phyloP scores from a whole-genome alignment of 306 rosid species.

The Dryas alaskensis region DNA sequence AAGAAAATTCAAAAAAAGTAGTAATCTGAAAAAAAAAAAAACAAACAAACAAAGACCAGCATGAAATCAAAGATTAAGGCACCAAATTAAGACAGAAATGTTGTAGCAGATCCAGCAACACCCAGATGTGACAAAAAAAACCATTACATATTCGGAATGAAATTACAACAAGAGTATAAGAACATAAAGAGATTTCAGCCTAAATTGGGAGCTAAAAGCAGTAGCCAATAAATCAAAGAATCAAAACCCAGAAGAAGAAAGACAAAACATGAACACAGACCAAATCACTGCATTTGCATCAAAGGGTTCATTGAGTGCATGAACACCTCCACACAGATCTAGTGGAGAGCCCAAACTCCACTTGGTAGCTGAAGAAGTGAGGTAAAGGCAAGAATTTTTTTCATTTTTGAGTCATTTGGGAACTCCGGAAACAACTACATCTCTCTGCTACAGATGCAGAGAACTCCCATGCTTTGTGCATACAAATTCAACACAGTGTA shows the following conservation, averaged over 20 bases:
- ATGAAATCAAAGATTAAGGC: slow-evolving; percentile 4
- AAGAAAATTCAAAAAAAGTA: not conserved
- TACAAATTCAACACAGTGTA: not conserved
- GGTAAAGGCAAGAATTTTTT: slow-evolving; percentile 3
- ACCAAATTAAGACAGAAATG: not conserved
- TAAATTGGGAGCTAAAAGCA: slow-evolving; percentile 7
- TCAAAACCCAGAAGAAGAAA: too few relatives aligned
- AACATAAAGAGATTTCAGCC: slow-evolving; percentile 7
- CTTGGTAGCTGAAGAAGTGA: slow-evolving; percentile 9
- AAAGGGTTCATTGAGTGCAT: slow-evolving; percentile 9
- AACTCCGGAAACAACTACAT: slow-evolving; percentile 3
- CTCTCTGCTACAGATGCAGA: not conserved
- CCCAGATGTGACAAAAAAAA: not conserved
- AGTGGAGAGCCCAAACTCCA: not conserved
- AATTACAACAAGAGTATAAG: not conserved
- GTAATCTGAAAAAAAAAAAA: not conserved
- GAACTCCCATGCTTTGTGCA: slow-evolving; percentile 4
- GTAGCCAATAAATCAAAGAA: not conserved
- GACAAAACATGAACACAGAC: too few relatives aligned
- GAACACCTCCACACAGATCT: slow-evolving; percentile 16
- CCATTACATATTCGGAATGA: not conserved
- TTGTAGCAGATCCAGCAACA: slow-evolving; percentile 22
- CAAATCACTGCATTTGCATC: not conserved
- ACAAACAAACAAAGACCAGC: not conserved
- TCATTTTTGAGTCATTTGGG: slow-evolving; percentile 6